A percentile compares a stretch with the other conserved stretches of the same genome.
These are phyloP conservation scores for Kurtzmaniella cleridarum DNA, from an alignment of 805 yeast genomes.

Conservation along the genomic window DNA sequence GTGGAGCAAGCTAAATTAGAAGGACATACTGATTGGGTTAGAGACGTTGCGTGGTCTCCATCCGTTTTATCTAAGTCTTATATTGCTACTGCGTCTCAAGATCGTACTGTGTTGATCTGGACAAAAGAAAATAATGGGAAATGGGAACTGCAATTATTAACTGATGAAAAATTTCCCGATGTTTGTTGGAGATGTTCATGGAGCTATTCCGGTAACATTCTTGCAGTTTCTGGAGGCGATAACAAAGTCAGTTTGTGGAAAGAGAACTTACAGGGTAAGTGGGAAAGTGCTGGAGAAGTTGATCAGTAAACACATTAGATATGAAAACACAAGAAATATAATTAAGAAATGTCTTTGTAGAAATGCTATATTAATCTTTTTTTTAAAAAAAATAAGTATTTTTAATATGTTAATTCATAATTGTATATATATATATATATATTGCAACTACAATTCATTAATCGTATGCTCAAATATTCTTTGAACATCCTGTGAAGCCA, in stretches of 20 bases:
- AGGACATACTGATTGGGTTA: slow-evolving; percentile 97
- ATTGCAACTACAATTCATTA: slow-evolving; percentile 28
- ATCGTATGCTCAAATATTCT: slow-evolving; percentile 58
- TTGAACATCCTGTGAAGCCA: slow-evolving; percentile 80
- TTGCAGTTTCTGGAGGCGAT: slow-evolving; percentile 95
- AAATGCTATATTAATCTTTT: neutral
- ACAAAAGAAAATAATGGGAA: slow-evolving; percentile 65
- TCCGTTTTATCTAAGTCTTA: slow-evolving; percentile 79
- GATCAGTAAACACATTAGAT: slow-evolving; percentile 49
- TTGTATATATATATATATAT: neutral
- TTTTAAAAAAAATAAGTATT: neutral
- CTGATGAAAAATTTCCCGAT: slow-evolving; percentile 84
- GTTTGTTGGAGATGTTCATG: slow-evolving; percentile 98
- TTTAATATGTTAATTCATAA: neutral
- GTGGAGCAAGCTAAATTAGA: slow-evolving; percentile 69
- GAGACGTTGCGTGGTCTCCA: slow-evolving; percentile 98
- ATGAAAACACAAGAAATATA: neutral
- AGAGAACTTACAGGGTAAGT: slow-evolving; percentile 84
- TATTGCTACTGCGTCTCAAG: slow-evolving; percentile 96
- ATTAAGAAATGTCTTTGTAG: neutral
- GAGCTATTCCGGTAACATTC: slow-evolving; percentile 92
- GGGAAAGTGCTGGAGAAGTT: slow-evolving; percentile 98
- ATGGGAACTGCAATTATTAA: slow-evolving; percentile 79
- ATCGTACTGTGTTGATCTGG: slow-evolving; percentile 93
- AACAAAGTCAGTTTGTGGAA: slow-evolving; percentile 95